Evolutionary conservation across 768 basidiomycete species (phyloP), one percentile per base, ranked within the genome.

Genomic region (Tricholoma hemisulphureum): DNA sequence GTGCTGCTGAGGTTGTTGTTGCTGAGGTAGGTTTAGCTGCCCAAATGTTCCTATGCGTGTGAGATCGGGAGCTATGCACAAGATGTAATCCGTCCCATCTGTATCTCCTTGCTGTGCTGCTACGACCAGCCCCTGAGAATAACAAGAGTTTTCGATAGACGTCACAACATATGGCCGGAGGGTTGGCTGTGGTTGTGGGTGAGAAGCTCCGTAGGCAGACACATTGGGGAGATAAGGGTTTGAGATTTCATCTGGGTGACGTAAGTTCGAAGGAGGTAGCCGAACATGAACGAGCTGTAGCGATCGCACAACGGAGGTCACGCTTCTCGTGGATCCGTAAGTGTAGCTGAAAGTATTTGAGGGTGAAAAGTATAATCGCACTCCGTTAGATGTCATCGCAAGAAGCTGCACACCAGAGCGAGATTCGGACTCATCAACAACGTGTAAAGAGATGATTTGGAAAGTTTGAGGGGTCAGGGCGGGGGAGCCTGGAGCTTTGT

Each of bases 281-380:
- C 93, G 85, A 39, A 96, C 85, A 68, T 95, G 93, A 34, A 83
- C 68, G 31, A 95, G 80, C 61, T 88, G 83, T 34, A 93, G 76
- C 34, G 80, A 72, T 23, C 84, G 73, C 37, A 65, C 59, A 51
- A 70, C 69, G 58, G 63, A 55, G 58, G 67, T 55, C 14, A 16
- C 48, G 60, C 61, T 66, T 16, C 73, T 69, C 18, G 65, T 67
- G 10, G 75, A 67, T 24, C 75, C 73, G 59, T 80, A 83, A 43
- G 80, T 74, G 68, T 84, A 87, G 21, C 75, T 74, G 61, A 81
- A 82, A 20, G 74, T 70, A 51, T 74, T 72, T 3, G 81, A 75
- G 3, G 88, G 81, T 1, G 82, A 82, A 68, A 97, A 93, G 76
- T 92, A 98, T 1, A 96, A 77, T 51, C 95, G 86, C 3, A 89